Evolutionary conservation across 2,329 filamentous ascomycete species (phyloP).

Genomic region (Podosphaera aphanis): DNA sequence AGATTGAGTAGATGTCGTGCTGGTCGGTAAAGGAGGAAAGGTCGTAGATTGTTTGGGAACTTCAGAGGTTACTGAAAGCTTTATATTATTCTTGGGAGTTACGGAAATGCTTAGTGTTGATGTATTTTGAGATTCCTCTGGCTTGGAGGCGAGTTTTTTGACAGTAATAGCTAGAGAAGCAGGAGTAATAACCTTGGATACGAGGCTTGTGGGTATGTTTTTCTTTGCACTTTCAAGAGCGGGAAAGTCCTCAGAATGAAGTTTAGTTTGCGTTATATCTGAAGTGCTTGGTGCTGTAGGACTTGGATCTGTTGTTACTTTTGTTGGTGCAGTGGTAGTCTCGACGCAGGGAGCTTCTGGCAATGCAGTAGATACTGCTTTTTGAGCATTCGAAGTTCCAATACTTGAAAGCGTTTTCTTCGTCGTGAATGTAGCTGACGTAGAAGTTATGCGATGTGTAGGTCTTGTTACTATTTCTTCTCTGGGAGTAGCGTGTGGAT

Average conservation of each 20-base stretch:
- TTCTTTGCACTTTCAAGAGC: slow-evolving; percentile 23
- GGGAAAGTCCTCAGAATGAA: slow-evolving; percentile 41
- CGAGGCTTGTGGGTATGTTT: slow-evolving; percentile 6
- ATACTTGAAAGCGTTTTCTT: slow-evolving; percentile 5
- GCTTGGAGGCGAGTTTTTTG: slow-evolving; percentile 3
- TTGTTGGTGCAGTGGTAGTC: slow-evolving; percentile 15
- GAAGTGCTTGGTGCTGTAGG: slow-evolving; percentile 22
- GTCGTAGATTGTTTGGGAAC: slow-evolving; percentile 12
- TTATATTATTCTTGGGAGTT: slow-evolving; percentile 18
- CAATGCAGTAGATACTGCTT: slow-evolving; percentile 12
- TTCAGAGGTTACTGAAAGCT: slow-evolving; percentile 5
- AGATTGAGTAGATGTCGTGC: slow-evolving; percentile 25
- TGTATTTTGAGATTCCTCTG: slow-evolving; percentile 8
- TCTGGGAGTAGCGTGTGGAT: slow-evolving; percentile 15
- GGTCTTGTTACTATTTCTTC: slow-evolving; percentile 11
- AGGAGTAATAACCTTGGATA: slow-evolving; percentile 4
- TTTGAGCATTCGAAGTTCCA: slow-evolving; percentile 8
- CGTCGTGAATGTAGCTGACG: slow-evolving; percentile 13
- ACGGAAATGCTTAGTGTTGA: slow-evolving; percentile 26
- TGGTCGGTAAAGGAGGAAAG: slow-evolving; percentile 28
- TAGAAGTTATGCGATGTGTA: slow-evolving; percentile 10
- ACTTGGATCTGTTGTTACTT: slow-evolving; percentile 22
- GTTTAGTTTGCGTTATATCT: slow-evolving; percentile 14
- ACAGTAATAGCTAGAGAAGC: not conserved
- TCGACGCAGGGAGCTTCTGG: slow-evolving; percentile 10